Evolutionary conservation across 352 stramenopile genomes (phyloP).

Genomic region (Phytophthora hibernalis): DNA sequence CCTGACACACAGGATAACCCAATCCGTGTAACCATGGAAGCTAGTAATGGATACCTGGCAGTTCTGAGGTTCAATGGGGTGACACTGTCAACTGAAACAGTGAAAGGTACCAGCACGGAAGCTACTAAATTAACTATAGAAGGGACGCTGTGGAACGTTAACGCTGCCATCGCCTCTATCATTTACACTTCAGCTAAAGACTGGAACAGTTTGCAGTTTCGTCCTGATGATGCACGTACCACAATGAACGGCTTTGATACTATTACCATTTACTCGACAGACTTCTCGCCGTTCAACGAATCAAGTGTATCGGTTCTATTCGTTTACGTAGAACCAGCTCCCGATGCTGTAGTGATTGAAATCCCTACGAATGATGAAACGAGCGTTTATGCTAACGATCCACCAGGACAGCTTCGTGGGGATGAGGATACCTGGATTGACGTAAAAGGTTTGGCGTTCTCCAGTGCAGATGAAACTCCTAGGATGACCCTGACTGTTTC

Average conservation of each 20-base stretch:
- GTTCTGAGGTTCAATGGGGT: slow-evolving; percentile 35
- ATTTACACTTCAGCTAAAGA: slow-evolving; percentile 62
- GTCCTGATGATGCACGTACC: slow-evolving; percentile 7
- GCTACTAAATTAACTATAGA: slow-evolving; percentile 35
- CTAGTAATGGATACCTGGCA: slow-evolving; percentile 44
- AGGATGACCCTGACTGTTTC: slow-evolving; percentile 40
- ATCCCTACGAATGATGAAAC: slow-evolving; percentile 34
- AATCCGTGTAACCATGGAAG: slow-evolving; percentile 43
- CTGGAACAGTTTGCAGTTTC: slow-evolving; percentile 71
- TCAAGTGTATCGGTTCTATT: slow-evolving; percentile 42
- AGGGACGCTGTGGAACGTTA: slow-evolving; percentile 51
- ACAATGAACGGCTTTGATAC: slow-evolving; percentile 54
- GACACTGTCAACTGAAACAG: slow-evolving; percentile 17
- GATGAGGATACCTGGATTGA: slow-evolving; percentile 58
- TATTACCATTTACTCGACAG: slow-evolving; percentile 50
- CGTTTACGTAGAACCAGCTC: slow-evolving; percentile 41
- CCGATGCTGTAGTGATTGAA: slow-evolving; percentile 43
- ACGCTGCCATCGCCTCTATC: slow-evolving; percentile 49
- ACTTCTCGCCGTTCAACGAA: slow-evolving; percentile 46
- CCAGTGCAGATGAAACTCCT: slow-evolving; percentile 54
- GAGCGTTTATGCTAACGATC: slow-evolving; percentile 38
- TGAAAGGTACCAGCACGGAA: slow-evolving; percentile 1
- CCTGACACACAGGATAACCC: slow-evolving; percentile 38
- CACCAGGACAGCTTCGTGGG: slow-evolving; percentile 37
- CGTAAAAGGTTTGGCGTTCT: slow-evolving; percentile 43